phyloP scores from a whole-genome alignment of 129 eudicot species.

The Dittrichia graveolens region DNA sequence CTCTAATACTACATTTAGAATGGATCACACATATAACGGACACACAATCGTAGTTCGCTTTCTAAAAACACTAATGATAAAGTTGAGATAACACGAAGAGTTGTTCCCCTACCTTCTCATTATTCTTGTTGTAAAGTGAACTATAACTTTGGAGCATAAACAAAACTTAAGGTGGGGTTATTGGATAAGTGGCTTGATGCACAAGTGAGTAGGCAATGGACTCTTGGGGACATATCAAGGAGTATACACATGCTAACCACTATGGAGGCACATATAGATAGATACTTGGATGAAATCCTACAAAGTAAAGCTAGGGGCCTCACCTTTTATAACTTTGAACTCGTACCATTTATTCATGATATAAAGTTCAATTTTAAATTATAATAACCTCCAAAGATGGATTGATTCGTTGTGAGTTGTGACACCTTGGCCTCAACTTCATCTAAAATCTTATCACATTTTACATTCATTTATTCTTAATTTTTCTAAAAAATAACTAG shows the following conservation, averaged over 20 bases:
- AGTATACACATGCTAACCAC: constrained; percentile 65
- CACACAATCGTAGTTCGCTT: not conserved
- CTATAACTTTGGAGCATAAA: not conserved
- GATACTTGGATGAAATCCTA: constrained; percentile 27
- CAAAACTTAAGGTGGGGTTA: constrained; percentile 20
- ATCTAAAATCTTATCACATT: constrained; percentile 10
- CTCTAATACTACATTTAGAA: too few species aligned
- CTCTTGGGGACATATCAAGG: constrained; percentile 44
- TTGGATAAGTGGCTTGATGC: constrained; percentile 24
- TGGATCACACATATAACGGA: too few species aligned
- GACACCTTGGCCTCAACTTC: constrained; percentile 31
- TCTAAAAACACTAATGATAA: not conserved
- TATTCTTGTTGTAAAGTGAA: constrained; percentile 8
- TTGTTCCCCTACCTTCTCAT: not conserved
- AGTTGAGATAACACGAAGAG: not conserved
- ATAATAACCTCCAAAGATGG: constrained; percentile 28
- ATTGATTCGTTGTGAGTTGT: constrained; percentile 21
- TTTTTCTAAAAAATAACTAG: not conserved
- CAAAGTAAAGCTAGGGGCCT: constrained; percentile 48
- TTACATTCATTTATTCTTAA: not conserved
- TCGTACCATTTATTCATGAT: constrained; percentile 43
- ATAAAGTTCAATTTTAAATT: constrained; percentile 26
- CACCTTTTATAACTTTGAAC: constrained; percentile 52
- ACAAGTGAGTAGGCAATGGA: constrained; percentile 22
- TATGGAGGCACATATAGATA: constrained; percentile 42